Evolutionary conservation across 495 filamentous ascomycete genomes (phyloP).

Genomic region (Cudoniella acicularis): DNA sequence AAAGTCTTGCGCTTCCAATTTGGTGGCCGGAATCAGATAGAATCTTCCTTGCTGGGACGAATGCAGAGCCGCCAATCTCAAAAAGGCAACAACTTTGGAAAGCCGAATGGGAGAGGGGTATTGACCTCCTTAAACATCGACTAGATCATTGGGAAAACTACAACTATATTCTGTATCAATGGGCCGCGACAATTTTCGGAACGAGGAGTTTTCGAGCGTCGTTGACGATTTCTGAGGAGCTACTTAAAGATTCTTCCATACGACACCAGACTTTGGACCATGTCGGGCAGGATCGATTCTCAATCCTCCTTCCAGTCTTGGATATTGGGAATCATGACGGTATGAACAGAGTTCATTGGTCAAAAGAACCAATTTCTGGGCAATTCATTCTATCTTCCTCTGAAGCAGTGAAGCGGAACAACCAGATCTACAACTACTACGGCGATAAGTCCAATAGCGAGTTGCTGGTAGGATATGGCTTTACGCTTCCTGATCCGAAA

Average conservation of each 20-base stretch:
- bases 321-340: conserved; percentile 52
- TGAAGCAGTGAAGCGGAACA: conserved; percentile 17
- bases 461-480: conserved; percentile 51
- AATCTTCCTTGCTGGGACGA: conserved; percentile 45
- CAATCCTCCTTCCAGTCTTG: conserved; percentile 47
- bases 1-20: conserved; percentile 36
- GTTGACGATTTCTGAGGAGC: conserved; percentile 20
- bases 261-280: conserved; percentile 34
- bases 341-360: conserved; percentile 39
- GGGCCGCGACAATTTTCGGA: conserved; percentile 52
- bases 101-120: conserved; percentile 10
- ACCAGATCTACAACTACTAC: conserved; percentile 52
- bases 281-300: conserved; percentile 32
- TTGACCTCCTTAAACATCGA: conserved; percentile 10
- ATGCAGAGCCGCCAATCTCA: conserved; percentile 40
- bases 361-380: conserved; percentile 19
- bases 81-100: conserved; percentile 23
- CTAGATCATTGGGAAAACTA: conserved; percentile 31
- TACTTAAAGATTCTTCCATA: conserved; percentile 10
- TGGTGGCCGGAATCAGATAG: conserved; percentile 33
- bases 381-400: conserved; percentile 20
- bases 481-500: conserved; percentile 35
- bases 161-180: conserved; percentile 42
- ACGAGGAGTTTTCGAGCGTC: conserved; percentile 51
- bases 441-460: conserved; percentile 45